These are phyloP conservation scores for Cenchrus purpureus DNA, from an alignment of 176 grass and related monocot genomes.

Conservation along the genomic window DNA sequence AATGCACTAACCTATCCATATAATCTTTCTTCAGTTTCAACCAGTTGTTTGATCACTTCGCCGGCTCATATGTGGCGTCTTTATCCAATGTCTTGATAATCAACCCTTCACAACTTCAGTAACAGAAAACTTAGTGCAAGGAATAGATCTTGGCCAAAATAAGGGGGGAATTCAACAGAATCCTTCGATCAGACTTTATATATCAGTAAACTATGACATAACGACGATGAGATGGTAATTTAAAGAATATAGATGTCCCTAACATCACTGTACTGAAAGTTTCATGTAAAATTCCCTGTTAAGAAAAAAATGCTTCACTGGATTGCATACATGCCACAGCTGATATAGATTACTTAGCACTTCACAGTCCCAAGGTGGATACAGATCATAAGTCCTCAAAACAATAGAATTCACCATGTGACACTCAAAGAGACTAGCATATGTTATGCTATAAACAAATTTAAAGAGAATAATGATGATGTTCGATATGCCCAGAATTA, in stretches of 20 bases:
- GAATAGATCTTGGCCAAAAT: slow-evolving; percentile 30
- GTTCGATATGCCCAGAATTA: slow-evolving; percentile 24
- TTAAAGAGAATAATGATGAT: neutral
- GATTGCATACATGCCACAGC: neutral
- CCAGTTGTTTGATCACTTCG: slow-evolving; percentile 98
- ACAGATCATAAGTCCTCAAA: neutral
- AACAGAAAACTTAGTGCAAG: slow-evolving; percentile 37
- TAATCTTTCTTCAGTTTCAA: slow-evolving; percentile 99
- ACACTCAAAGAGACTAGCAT: slow-evolving; percentile 28
- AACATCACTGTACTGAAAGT: neutral
- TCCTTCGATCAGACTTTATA: slow-evolving; percentile 12
- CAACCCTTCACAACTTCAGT: slow-evolving; percentile 92
- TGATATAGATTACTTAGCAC: too few species aligned
- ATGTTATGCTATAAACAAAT: neutral
- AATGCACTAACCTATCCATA: slow-evolving; percentile 83
- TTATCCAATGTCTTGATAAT: slow-evolving; percentile 99
- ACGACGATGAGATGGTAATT: neutral
- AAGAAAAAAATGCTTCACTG: slow-evolving; percentile 12
- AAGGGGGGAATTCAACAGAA: neutral
- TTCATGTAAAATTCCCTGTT: slow-evolving; percentile 4
- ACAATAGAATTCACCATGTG: slow-evolving; percentile 11
- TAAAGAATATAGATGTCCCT: neutral
- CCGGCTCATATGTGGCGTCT: slow-evolving; percentile 95
- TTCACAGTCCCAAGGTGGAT: neutral
- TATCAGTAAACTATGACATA: neutral